These are phyloP conservation scores for Pleurotus pulmonarius DNA, from an alignment of 768 basidiomycete genomes.

Conservation along the genomic window DNA sequence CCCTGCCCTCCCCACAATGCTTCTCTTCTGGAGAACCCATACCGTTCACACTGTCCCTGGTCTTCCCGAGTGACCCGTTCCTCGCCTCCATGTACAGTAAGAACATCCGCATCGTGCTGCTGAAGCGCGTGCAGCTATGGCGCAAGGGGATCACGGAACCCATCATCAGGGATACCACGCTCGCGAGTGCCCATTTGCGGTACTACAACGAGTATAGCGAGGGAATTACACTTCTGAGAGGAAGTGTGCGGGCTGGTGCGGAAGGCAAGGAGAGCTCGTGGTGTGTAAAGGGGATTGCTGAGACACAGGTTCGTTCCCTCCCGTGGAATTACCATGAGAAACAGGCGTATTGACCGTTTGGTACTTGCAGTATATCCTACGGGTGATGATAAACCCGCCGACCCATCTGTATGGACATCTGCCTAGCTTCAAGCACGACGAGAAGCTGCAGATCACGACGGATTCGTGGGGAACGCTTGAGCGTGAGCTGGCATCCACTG, in stretches of 20 bases:
- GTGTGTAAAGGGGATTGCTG: constrained; percentile 25
- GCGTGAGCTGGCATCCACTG: constrained; percentile 31
- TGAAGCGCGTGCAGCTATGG: constrained; percentile 30
- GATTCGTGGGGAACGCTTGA: constrained; percentile 36
- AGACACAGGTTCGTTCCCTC: constrained; percentile 21
- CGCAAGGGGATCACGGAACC: constrained; percentile 18
- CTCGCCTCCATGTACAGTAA: constrained; percentile 30
- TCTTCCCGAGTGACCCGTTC: constrained; percentile 32
- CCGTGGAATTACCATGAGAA: neutral
- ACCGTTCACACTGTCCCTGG: constrained; percentile 32
- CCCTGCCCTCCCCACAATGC: constrained; percentile 28
- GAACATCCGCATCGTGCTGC: constrained; percentile 29
- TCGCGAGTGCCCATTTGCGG: constrained; percentile 18
- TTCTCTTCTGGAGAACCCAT: constrained; percentile 38
- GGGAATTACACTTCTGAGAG: constrained; percentile 28
- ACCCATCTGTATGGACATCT: constrained; percentile 23
- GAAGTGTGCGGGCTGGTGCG: constrained; percentile 31
- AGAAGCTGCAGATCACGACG: constrained; percentile 31
- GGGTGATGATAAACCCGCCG: constrained; percentile 28
- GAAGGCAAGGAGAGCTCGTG: constrained; percentile 34
- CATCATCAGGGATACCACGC: constrained; percentile 22
- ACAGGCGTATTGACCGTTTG: neutral
- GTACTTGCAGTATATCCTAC: constrained; percentile 32
- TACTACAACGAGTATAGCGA: constrained; percentile 29
- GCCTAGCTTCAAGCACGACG: constrained; percentile 32